Base-by-base conservation (phyloP, 2,329 filamentous ascomycete genomes). In the Alternaria solani region DNA sequence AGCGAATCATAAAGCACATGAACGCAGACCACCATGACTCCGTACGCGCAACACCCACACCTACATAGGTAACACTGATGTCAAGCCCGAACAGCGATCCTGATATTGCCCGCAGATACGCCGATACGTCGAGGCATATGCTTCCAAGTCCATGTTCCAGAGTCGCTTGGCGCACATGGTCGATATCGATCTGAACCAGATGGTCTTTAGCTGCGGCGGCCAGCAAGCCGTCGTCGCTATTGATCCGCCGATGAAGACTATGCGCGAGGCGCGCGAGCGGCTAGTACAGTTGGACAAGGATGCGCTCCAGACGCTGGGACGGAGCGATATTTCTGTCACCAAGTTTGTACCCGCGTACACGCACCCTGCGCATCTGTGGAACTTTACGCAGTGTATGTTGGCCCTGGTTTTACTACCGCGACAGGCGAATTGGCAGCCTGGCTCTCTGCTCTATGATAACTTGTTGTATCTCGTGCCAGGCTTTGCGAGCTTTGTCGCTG, bases 1-100 rank as follows among this genome's bases (percentile, higher is more conserved):
- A 82, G 59, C 87, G 89, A 59, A 89, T 93, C 77, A 86, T 94
- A 73, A 83, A 83, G 34, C 94, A 97, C 82, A 95, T 97, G 92
- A 97, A 97, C 81, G 82, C 83, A 43, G 91, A 94, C 78, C 94
- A 97, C 80, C 82, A 85, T 52, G 85, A 87, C 68, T 92, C 92
- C 59, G 87, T 83, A 75, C 41, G 57, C 52, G 32, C 25, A 23
- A 23, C 39, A 14, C 23, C 51, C 20, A 16, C 5, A 25, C 11
- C 32, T 16, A 25, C 11, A 20, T 16, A 36, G 5, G 30, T 46
- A 60, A 39, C 26, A 23, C 46, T 51, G 30, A 56, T 41, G 23
- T 46, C 36, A 47, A 32, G 8, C 26, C 25, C 46, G 18, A 53
- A 30, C 26, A 18, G 44, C 47, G 43, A 48, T 46, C 25, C 52